Evolutionary conservation across 345 rosid species (phyloP).

Genomic region (Syzygium aqueum): DNA sequence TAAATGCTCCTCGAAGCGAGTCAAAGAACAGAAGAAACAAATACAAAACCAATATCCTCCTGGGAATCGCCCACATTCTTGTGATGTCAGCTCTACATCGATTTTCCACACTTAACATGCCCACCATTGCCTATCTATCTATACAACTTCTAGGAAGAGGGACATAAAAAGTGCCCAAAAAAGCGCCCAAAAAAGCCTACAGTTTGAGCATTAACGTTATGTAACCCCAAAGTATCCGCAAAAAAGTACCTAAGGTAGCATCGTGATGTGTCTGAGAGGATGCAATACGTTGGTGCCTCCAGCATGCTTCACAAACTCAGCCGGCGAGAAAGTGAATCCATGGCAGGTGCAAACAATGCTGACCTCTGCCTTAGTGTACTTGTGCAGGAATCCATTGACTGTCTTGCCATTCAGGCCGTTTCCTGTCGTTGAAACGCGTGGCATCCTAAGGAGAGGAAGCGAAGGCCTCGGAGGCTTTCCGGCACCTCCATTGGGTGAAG

Average conservation of each 20-base stretch:
- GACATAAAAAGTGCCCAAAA: not conserved
- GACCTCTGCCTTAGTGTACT: slow-evolving; percentile 43
- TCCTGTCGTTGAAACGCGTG: slow-evolving; percentile 61
- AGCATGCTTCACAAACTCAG: slow-evolving; percentile 67
- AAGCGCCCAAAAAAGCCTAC: not conserved
- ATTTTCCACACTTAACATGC: not conserved
- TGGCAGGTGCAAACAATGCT: slow-evolving; percentile 67
- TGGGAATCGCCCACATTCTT: not conserved
- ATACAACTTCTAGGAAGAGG: not conserved
- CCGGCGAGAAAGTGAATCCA: slow-evolving; percentile 57
- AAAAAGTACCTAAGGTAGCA: not conserved
- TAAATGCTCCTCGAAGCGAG: not conserved
- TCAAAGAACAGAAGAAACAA: not conserved
- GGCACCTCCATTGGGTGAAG: not conserved
- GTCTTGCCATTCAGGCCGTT: slow-evolving; percentile 62
- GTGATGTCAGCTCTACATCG: not conserved
- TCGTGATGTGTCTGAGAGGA: slow-evolving; percentile 40
- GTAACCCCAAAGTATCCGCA: not conserved
- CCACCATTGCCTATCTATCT: not conserved
- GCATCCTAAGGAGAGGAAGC: slow-evolving; percentile 22
- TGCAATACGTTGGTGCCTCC: slow-evolving; percentile 45
- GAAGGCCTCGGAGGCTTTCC: slow-evolving; percentile 41
- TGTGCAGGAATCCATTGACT: slow-evolving; percentile 48
- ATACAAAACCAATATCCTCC: not conserved
- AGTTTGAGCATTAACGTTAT: not conserved